Conservation (phyloP, 345 rosid species). For the Hevea brasiliensis region DNA sequence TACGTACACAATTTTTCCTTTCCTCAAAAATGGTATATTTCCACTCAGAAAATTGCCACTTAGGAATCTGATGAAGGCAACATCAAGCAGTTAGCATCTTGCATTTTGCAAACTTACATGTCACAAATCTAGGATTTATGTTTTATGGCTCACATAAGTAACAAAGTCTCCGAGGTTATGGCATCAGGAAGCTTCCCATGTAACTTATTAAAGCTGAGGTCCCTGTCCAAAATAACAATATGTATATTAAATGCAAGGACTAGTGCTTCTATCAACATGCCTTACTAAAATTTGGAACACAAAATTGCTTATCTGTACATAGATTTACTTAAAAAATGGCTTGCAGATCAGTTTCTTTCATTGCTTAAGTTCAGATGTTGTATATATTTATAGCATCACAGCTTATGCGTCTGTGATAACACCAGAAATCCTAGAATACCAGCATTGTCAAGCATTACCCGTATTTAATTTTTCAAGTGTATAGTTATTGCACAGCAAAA, state of each 20-base stretch:
- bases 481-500: too few relatives aligned
- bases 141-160: background rate
- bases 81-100: constrained; percentile 8
- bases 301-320: too few relatives aligned
- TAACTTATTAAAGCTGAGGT: constrained; percentile 64
- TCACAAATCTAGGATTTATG: background rate
- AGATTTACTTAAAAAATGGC: too few relatives aligned
- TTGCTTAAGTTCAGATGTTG: too few relatives aligned
- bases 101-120: background rate
- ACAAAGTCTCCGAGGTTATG: background rate
- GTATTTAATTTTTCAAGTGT: too few relatives aligned
- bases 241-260: background rate
- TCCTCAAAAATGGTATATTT: constrained; percentile 52
- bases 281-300: background rate
- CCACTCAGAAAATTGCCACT: constrained; percentile 51
- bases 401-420: too few relatives aligned
- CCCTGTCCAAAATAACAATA: constrained; percentile 32
- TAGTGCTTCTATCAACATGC: background rate
- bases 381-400: too few relatives aligned
- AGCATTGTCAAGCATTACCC: too few relatives aligned
- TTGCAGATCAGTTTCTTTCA: too few relatives aligned
- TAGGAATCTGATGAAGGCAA: constrained; percentile 42
- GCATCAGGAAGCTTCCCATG: constrained; percentile 45
- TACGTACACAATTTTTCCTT: constrained; percentile 54
- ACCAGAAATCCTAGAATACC: too few relatives aligned